These are phyloP conservation scores for Mrakia blollopis DNA, from an alignment of 768 basidiomycete genomes.

Conservation along the genomic window DNA sequence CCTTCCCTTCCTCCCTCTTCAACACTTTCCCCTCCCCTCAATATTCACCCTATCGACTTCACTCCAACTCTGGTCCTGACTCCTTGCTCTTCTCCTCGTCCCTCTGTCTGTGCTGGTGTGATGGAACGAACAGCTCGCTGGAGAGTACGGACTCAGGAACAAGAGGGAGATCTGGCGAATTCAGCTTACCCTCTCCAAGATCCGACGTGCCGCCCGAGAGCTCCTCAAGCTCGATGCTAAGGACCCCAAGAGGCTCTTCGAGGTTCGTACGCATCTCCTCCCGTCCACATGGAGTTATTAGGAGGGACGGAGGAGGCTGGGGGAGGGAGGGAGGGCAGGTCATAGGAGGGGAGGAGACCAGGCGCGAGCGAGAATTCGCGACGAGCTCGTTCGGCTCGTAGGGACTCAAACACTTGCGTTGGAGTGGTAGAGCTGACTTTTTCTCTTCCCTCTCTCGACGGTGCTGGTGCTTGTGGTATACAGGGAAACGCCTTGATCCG, in stretches of 20 bases:
- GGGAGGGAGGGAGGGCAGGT: not conserved
- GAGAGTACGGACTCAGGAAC: constrained; percentile 99
- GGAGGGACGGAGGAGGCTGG: not conserved
- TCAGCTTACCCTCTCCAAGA: constrained; percentile 95
- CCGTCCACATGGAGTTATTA: not conserved
- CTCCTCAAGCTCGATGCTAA: constrained; percentile 99
- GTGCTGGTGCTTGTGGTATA: not conserved
- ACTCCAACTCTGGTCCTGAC: not conserved
- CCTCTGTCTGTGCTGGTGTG: not conserved
- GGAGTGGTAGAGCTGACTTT: not conserved
- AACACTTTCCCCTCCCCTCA: not conserved
- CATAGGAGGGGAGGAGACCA: not conserved
- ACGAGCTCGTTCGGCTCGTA: not conserved
- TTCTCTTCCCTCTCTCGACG: not conserved
- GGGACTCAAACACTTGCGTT: not conserved
- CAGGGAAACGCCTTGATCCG: constrained; percentile 78
- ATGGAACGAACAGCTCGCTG: constrained; percentile 67
- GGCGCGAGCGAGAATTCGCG: not conserved
- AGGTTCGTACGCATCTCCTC: constrained; percentile 52
- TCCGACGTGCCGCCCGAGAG: constrained; percentile 99
- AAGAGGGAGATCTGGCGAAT: constrained; percentile 99
- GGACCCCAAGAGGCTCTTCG: constrained; percentile 99
- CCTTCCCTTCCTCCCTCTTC: constrained; percentile 7
- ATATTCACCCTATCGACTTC: constrained; percentile 8
- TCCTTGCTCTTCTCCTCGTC: not conserved